Evolutionary conservation across 805 yeast genomes (phyloP).

Genomic region (Yarrowia sp.): DNA sequence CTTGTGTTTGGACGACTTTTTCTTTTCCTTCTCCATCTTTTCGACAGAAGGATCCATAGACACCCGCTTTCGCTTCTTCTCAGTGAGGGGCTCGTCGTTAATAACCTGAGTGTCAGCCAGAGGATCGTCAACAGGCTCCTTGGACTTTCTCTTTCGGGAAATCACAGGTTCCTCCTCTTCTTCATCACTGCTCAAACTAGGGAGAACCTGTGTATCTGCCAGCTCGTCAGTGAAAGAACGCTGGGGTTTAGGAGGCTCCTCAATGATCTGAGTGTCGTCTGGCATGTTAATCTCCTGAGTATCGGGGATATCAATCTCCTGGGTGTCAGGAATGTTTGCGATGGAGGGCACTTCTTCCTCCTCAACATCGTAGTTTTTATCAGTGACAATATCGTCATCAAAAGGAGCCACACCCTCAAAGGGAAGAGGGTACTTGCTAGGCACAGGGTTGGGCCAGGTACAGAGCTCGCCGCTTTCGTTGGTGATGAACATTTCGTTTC

Average conservation of each 20-base stretch:
- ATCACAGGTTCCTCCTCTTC: constrained; percentile 3
- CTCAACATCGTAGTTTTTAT: constrained; percentile 8
- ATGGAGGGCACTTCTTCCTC: constrained; percentile 1
- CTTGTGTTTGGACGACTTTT: constrained; percentile 1
- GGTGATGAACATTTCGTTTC: constrained; percentile 48
- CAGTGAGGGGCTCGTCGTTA: not conserved
- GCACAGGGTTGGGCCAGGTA: constrained; percentile 44
- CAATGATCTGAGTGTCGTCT: not conserved
- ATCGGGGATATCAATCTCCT: not conserved
- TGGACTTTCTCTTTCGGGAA: constrained; percentile 39
- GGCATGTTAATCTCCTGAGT: not conserved
- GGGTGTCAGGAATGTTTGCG: not conserved
- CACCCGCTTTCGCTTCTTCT: constrained; percentile 9
- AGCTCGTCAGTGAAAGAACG: not conserved
- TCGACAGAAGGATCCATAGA: constrained; percentile 13
- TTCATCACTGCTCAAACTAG: not conserved
- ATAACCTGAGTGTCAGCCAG: constrained; percentile 43
- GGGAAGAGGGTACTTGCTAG: constrained; percentile 16
- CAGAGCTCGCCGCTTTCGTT: constrained; percentile 49
- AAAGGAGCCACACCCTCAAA: not conserved
- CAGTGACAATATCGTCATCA: not conserved
- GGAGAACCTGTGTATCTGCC: constrained; percentile 10
- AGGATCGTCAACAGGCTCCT: constrained; percentile 3
- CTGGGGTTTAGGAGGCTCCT: not conserved
- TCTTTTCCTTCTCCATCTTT: constrained; percentile 7